Percentiles rank a stretch among this genome's conserved stretches.
phyloP scores from a whole-genome alignment of 805 yeast genomes.

The Sungouiozyma ichnusensis region DNA sequence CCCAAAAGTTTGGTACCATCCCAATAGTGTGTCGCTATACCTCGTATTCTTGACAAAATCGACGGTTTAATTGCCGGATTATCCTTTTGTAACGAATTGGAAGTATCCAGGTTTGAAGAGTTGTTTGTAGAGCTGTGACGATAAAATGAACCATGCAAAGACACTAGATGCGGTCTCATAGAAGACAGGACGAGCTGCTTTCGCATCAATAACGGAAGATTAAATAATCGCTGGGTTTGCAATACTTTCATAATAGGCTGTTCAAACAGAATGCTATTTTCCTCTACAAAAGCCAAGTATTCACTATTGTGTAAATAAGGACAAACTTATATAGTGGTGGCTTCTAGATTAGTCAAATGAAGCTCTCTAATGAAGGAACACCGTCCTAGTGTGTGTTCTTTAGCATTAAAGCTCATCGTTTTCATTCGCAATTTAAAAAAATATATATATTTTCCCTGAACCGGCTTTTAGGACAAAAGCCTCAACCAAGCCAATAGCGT shows the following conservation, averaged over 20 bases:
- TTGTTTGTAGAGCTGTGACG: slow-evolving; percentile 4
- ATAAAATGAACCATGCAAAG: neutral
- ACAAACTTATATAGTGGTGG: no score
- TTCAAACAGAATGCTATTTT: no score
- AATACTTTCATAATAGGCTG: neutral
- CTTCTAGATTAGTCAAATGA: no score
- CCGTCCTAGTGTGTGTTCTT: no score
- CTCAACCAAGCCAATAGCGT: no score
- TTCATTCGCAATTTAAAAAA: neutral
- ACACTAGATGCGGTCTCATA: neutral
- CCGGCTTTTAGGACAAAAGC: neutral
- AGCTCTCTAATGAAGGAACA: no score
- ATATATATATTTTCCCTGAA: no score
- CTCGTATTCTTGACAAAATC: slow-evolving; percentile 77
- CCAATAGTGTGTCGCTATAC: slow-evolving; percentile 88
- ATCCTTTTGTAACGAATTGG: neutral
- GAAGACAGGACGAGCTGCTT: neutral
- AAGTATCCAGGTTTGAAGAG: neutral
- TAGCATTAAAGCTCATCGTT: neutral
- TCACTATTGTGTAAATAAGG: no score
- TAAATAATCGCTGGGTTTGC: neutral
- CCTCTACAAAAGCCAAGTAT: no score
- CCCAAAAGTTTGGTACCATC: slow-evolving; percentile 91
- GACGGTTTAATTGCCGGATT: slow-evolving; percentile 33
- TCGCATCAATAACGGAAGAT: neutral